A percentile compares a stretch with the other conserved stretches of the same genome.
Evolutionary conservation across 352 stramenopile genomes (phyloP).

Genomic region (Pythium guiyangense): DNA sequence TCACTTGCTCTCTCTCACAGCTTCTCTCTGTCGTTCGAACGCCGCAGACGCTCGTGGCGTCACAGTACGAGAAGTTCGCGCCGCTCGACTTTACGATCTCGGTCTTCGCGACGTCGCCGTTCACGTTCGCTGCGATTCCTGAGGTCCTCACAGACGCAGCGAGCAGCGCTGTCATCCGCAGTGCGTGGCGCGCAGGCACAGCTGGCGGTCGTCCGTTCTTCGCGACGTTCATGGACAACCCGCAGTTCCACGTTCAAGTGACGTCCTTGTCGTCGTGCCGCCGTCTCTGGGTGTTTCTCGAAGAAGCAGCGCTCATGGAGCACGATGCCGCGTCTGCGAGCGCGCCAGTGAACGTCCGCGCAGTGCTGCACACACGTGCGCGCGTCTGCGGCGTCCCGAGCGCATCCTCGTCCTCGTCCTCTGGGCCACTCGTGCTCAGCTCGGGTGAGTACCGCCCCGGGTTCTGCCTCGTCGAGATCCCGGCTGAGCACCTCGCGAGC

Average conservation of each 20-base stretch:
- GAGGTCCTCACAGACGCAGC: slow-evolving; percentile 32
- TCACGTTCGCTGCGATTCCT: slow-evolving; percentile 48
- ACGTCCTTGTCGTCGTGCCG: slow-evolving; percentile 18
- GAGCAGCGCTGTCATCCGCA: slow-evolving; percentile 35
- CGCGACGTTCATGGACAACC: slow-evolving; percentile 79
- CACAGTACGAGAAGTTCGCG: slow-evolving; percentile 90
- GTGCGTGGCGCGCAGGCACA: slow-evolving; percentile 34
- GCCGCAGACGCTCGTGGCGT: slow-evolving; percentile 82
- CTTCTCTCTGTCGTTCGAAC: not conserved
- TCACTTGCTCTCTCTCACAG: not conserved
- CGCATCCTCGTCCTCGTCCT: slow-evolving; percentile 9
- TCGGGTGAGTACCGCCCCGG: slow-evolving; percentile 76
- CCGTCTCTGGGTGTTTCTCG: slow-evolving; percentile 58
- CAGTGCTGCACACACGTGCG: slow-evolving; percentile 38
- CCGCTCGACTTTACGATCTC: slow-evolving; percentile 87
- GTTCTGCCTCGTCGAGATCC: slow-evolving; percentile 70
- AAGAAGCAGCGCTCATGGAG: slow-evolving; percentile 38
- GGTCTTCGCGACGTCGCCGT: slow-evolving; percentile 81
- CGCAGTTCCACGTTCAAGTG: slow-evolving; percentile 59
- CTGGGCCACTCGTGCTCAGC: slow-evolving; percentile 32
- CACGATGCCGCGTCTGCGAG: slow-evolving; percentile 19
- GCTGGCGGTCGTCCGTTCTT: slow-evolving; percentile 67
- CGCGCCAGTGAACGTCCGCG: slow-evolving; percentile 65
- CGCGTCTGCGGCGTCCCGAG: slow-evolving; percentile 43
- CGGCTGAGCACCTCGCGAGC: slow-evolving; percentile 16